Conservation (phyloP, 352 stramenopile species). For the Peronospora belbahrii region DNA sequence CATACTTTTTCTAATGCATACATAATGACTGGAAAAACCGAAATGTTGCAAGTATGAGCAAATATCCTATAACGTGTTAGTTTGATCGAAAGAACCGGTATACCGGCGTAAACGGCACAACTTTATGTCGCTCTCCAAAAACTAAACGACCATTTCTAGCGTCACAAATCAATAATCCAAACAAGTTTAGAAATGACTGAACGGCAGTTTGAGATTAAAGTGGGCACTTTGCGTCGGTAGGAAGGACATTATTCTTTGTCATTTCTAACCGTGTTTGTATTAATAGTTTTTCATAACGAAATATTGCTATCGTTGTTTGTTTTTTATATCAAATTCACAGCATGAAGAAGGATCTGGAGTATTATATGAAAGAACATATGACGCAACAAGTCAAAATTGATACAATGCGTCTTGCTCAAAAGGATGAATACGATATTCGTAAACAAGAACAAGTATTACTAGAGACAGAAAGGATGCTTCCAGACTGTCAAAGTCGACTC, state of each 20-base stretch:
- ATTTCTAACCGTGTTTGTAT: no score
- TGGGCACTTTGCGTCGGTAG: slow-evolving; percentile 56
- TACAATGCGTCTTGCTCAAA: slow-evolving; percentile 44
- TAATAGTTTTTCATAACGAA: no score
- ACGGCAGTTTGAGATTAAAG: slow-evolving; percentile 78
- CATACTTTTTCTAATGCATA: no score
- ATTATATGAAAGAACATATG: slow-evolving; percentile 68
- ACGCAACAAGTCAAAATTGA: slow-evolving; percentile 53
- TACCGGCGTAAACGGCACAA: background rate
- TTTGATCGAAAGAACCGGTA: background rate
- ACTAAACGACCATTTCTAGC: no score
- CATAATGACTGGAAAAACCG: no score
- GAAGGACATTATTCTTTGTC: background rate
- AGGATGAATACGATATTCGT: slow-evolving; percentile 67
- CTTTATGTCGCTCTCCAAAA: no score
- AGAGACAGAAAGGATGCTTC: slow-evolving; percentile 77
- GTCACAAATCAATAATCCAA: no score
- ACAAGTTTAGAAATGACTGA: slow-evolving; percentile 36
- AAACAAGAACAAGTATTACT: slow-evolving; percentile 78
- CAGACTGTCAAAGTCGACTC: slow-evolving; percentile 65
- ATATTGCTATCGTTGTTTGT: no score
- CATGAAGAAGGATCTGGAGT: slow-evolving; percentile 79
- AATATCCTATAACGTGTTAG: no score
- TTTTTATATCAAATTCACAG: no score
- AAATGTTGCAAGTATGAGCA: no score